phyloP scores from a whole-genome alignment of 495 filamentous ascomycete genomes.

The Clohesyomyces aquaticus region DNA sequence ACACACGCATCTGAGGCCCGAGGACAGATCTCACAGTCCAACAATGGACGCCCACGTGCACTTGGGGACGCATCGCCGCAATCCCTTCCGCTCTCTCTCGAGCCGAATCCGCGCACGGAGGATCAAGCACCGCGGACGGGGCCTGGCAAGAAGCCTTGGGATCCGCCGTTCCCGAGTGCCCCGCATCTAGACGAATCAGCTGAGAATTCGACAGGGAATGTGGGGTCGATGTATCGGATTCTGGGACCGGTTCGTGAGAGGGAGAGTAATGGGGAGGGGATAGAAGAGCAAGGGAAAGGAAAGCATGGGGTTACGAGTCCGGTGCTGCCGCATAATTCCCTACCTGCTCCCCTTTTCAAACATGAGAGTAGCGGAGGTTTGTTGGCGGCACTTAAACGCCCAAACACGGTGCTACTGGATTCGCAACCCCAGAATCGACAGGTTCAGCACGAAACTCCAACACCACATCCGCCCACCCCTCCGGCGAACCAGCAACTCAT shows the following conservation, averaged over 20 bases:
- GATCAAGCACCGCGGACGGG: too few relatives aligned
- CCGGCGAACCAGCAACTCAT: not conserved
- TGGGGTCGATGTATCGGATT: not conserved
- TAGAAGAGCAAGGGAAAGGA: not conserved
- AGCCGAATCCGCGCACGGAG: too few relatives aligned
- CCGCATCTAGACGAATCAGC: too few relatives aligned
- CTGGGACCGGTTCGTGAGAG: not conserved
- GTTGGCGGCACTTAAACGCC: not conserved
- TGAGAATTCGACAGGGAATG: not conserved
- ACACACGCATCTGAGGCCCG: too few relatives aligned
- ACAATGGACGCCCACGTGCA: too few relatives aligned
- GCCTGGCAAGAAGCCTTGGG: conserved; percentile 24
- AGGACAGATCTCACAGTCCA: too few relatives aligned
- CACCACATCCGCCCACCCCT: too few relatives aligned
- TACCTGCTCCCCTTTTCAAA: too few relatives aligned
- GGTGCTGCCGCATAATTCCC: not conserved
- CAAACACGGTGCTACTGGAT: not conserved
- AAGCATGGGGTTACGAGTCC: not conserved
- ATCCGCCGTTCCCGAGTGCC: conserved; percentile 30
- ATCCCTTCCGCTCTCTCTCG: too few relatives aligned
- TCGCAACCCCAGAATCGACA: not conserved
- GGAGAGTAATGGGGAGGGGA: not conserved
- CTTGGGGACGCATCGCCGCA: too few relatives aligned
- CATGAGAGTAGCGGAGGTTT: too few relatives aligned
- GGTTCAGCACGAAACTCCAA: too few relatives aligned